A percentile compares a stretch with the other conserved stretches of the same genome.
Evolutionary conservation across 805 yeast species (phyloP).

Genomic region (Lipomyces anomalus): DNA sequence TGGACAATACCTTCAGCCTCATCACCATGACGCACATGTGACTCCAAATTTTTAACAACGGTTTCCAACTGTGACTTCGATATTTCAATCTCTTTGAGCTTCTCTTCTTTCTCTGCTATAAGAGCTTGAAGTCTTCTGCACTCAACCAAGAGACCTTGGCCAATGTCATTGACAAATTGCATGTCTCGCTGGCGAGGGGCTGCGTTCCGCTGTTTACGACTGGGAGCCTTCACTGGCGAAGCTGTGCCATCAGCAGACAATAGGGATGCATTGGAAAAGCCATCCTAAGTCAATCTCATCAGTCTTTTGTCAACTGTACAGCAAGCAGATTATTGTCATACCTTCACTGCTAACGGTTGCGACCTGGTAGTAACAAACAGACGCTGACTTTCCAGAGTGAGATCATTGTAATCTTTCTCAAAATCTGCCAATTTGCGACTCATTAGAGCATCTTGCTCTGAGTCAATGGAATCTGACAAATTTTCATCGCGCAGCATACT

Average conservation of each 20-base stretch:
- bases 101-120: constrained; percentile 22
- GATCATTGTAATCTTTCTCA: constrained; percentile 5
- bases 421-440: constrained; percentile 2
- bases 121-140: constrained; percentile 32
- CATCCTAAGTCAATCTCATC: too few species aligned
- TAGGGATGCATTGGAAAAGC: too few species aligned
- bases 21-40: constrained; percentile 19
- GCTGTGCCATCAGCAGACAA: too few species aligned
- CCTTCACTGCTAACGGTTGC: too few species aligned
- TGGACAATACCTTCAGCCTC: constrained; percentile 25
- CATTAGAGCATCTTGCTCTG: too few species aligned
- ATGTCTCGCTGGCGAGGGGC: constrained; percentile 24
- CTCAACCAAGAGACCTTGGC: constrained; percentile 32
- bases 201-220: constrained; percentile 17
- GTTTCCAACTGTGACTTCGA: constrained; percentile 22
- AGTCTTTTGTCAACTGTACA: too few species aligned
- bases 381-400: constrained; percentile 2
- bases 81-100: constrained; percentile 17
- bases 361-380: too few species aligned
- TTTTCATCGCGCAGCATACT: too few species aligned
- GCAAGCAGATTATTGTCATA: too few species aligned
- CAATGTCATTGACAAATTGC: constrained; percentile 32
- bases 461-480: too few species aligned
- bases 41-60: constrained; percentile 22
- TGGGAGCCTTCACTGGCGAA: too few species aligned